phyloP scores from a whole-genome alignment of 2,329 filamentous ascomycete genomes.

The Clonostachys rosea region DNA sequence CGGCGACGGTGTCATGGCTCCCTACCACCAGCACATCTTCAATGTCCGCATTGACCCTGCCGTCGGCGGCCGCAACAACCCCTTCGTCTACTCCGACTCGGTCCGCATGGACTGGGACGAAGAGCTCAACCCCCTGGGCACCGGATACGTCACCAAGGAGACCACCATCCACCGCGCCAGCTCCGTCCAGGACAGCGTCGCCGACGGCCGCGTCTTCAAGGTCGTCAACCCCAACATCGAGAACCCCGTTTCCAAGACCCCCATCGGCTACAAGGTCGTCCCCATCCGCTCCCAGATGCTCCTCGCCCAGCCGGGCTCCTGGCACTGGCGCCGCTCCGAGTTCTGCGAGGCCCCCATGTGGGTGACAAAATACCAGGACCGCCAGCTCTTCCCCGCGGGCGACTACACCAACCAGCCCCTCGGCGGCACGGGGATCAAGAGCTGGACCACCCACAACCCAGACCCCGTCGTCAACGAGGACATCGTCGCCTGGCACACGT shows the following conservation, averaged over 20 bases:
- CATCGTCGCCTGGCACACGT: slow-evolving; percentile 85
- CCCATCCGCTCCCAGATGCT: slow-evolving; percentile 36
- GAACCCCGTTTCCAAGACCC: slow-evolving; percentile 31
- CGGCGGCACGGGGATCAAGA: slow-evolving; percentile 16
- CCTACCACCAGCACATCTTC: slow-evolving; percentile 69
- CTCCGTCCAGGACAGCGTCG: slow-evolving; percentile 39
- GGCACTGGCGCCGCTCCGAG: slow-evolving; percentile 5
- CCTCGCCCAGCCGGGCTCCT: slow-evolving; percentile 4
- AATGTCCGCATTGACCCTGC: slow-evolving; percentile 58
- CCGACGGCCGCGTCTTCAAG: slow-evolving; percentile 37
- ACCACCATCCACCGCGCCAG: slow-evolving; percentile 30
- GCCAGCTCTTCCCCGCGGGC: slow-evolving; percentile 44
- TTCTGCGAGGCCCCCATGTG: slow-evolving; percentile 40
- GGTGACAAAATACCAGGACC: slow-evolving; percentile 43
- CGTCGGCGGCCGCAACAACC: slow-evolving; percentile 50
- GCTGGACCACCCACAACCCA: slow-evolving; percentile 9
- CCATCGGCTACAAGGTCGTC: slow-evolving; percentile 37
- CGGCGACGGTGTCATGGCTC: slow-evolving; percentile 57
- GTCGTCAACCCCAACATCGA: slow-evolving; percentile 32
- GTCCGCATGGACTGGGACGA: slow-evolving; percentile 16
- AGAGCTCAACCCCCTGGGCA: slow-evolving; percentile 43
- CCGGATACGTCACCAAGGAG: slow-evolving; percentile 31
- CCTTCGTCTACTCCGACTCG: slow-evolving; percentile 2
- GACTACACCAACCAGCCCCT: slow-evolving; percentile 46
- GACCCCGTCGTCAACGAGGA: slow-evolving; percentile 70